Percentiles rank a stretch among this genome's conserved stretches.
phyloP scores from a whole-genome alignment of 768 basidiomycete species.

The Hebeloma cylindrosporum region DNA sequence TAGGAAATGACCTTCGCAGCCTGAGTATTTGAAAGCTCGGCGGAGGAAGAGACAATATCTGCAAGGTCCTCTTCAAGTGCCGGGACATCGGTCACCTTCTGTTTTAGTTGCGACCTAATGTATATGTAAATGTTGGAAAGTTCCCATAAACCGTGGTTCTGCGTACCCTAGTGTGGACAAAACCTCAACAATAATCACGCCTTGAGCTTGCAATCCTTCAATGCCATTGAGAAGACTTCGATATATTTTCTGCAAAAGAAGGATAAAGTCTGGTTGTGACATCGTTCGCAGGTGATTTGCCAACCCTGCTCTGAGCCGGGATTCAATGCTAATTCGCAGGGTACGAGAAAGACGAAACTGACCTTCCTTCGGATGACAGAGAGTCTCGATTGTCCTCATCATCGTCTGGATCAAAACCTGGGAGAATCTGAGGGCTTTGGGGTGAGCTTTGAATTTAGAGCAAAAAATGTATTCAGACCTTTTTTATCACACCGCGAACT shows the following conservation, averaged over 20 bases:
- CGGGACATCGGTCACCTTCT: conserved; percentile 38
- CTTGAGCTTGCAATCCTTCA: conserved; percentile 66
- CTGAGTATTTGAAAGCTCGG: conserved; percentile 84
- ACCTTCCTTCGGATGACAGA: conserved; percentile 17
- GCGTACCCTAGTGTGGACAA: conserved; percentile 46
- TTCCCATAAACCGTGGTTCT: not conserved
- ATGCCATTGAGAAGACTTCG: conserved; percentile 61
- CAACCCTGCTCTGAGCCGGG: conserved; percentile 38
- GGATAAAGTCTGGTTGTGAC: conserved; percentile 67
- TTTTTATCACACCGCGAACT: conserved; percentile 54
- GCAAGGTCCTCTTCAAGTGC: conserved; percentile 63
- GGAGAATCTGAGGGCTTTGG: conserved; percentile 49
- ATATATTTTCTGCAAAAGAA: conserved; percentile 62
- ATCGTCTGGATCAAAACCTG: conserved; percentile 56
- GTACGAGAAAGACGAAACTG: conserved; percentile 7
- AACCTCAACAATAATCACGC: conserved; percentile 54
- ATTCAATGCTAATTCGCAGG: not conserved
- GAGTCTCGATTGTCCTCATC: conserved; percentile 31
- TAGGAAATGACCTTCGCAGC: conserved; percentile 75
- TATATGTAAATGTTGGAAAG: not conserved
- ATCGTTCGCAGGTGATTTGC: conserved; percentile 62
- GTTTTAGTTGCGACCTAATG: conserved; percentile 32
- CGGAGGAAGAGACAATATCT: conserved; percentile 76
- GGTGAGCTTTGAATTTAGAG: not conserved
- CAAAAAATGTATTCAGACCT: conserved; percentile 42